phyloP scores from a whole-genome alignment of 768 basidiomycete genomes.

The Rhodotorula paludigena region DNA sequence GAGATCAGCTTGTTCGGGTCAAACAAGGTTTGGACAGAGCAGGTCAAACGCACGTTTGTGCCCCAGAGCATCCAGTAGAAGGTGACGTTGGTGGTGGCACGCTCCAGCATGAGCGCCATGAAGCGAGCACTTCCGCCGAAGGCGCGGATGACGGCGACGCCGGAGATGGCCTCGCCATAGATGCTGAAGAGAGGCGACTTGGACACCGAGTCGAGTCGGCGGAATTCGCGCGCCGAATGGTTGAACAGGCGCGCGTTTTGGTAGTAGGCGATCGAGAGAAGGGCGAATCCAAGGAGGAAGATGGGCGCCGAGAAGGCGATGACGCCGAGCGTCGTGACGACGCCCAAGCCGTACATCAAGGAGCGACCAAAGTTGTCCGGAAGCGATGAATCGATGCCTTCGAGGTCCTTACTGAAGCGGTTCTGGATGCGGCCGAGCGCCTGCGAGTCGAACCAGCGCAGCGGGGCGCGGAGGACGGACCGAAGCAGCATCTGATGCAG shows the following conservation, averaged over 20 bases:
- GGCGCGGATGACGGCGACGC: slow-evolving; percentile 44
- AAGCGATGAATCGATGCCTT: slow-evolving; percentile 37
- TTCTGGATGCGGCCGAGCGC: slow-evolving; percentile 35
- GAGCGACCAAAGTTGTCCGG: slow-evolving; percentile 40
- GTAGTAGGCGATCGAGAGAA: slow-evolving; percentile 33
- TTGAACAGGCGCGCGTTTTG: slow-evolving; percentile 44
- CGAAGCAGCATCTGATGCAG: slow-evolving; percentile 38
- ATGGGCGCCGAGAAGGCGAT: slow-evolving; percentile 37
- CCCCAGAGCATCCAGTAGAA: slow-evolving; percentile 41
- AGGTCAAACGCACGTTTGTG: slow-evolving; percentile 5
- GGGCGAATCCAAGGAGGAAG: slow-evolving; percentile 40
- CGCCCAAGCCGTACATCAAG: slow-evolving; percentile 38
- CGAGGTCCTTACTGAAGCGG: slow-evolving; percentile 25
- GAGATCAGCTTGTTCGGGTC: too few relatives aligned
- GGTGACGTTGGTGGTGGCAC: slow-evolving; percentile 39
- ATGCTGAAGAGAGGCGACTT: slow-evolving; percentile 46
- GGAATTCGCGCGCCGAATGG: slow-evolving; percentile 48
- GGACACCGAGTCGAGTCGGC: slow-evolving; percentile 48
- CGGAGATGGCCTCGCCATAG: slow-evolving; percentile 44
- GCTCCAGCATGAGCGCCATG: slow-evolving; percentile 37
- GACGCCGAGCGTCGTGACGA: slow-evolving; percentile 39
- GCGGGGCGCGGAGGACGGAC: slow-evolving; percentile 38
- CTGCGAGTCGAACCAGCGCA: slow-evolving; percentile 44
- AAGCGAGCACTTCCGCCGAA: slow-evolving; percentile 41
- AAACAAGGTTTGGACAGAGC: not conserved